A percentile compares a stretch with the other conserved stretches of the same genome.
These are phyloP conservation scores for Meyerozyma sp. DNA, from an alignment of 1,139 yeast species.

Conservation along the genomic window DNA sequence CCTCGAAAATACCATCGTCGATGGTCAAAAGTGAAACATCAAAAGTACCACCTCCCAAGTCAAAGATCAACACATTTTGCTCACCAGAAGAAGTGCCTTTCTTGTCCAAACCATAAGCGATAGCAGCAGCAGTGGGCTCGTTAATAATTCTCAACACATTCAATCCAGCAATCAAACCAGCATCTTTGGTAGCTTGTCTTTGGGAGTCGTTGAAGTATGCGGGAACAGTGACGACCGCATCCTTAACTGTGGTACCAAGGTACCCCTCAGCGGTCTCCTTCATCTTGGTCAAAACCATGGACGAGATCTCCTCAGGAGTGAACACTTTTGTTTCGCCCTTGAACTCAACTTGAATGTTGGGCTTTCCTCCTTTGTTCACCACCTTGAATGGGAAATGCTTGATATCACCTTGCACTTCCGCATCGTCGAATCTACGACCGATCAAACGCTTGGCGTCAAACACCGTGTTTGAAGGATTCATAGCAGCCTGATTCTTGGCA, in stretches of 20 bases:
- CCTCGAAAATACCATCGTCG: slow-evolving; percentile 19
- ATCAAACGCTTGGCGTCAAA: slow-evolving; percentile 30
- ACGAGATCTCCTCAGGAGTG: slow-evolving; percentile 22
- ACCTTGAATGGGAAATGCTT: slow-evolving; percentile 43
- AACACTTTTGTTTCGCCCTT: slow-evolving; percentile 16
- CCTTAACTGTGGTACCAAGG: slow-evolving; percentile 36
- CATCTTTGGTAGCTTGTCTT: slow-evolving; percentile 48
- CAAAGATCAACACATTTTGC: slow-evolving; percentile 36
- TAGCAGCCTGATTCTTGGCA: slow-evolving; percentile 27
- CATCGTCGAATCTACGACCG: slow-evolving; percentile 42
- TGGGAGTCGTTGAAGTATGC: slow-evolving; percentile 48
- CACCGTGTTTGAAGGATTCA: slow-evolving; percentile 26
- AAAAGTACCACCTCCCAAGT: slow-evolving; percentile 50
- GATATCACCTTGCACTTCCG: slow-evolving; percentile 38
- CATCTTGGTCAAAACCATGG: slow-evolving; percentile 31
- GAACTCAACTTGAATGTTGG: slow-evolving; percentile 18
- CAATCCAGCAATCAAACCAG: slow-evolving; percentile 46
- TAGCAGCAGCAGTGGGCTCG: slow-evolving; percentile 50
- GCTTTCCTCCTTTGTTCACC: slow-evolving; percentile 17
- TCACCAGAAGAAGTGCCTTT: slow-evolving; percentile 21
- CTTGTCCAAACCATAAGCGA: slow-evolving; percentile 42
- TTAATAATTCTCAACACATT: slow-evolving; percentile 45
- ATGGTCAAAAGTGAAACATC: slow-evolving; percentile 31
- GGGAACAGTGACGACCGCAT: slow-evolving; percentile 48
- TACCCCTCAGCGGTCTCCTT: slow-evolving; percentile 45